Evolutionary conservation across 2,329 filamentous ascomycete genomes (phyloP).

Genomic region (Pseudogymnoascus sp.): DNA sequence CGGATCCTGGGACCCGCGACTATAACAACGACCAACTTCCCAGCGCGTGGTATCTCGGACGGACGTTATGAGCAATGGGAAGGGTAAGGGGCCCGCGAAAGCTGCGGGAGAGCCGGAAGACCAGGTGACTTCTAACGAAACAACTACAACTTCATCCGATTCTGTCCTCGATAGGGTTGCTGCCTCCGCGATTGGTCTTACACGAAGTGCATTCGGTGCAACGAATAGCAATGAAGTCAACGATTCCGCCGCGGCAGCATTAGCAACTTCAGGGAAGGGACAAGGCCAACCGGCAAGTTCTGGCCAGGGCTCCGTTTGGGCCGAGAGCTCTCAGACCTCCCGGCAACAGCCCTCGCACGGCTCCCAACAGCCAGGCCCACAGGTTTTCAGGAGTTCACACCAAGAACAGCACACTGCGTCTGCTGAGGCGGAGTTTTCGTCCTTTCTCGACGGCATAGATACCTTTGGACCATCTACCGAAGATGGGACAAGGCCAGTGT

Average conservation of each 20-base stretch:
- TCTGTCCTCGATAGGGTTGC: conserved; percentile 21
- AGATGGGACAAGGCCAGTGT: conserved; percentile 1
- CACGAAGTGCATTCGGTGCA: conserved; percentile 26
- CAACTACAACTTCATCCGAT: conserved; percentile 11
- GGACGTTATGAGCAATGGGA: conserved; percentile 15
- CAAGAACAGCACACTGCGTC: conserved; percentile 18
- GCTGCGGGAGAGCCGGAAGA: conserved; percentile 10
- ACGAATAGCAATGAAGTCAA: conserved; percentile 17
- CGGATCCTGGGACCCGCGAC: neutral
- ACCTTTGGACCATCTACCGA: conserved; percentile 19
- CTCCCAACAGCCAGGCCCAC: neutral
- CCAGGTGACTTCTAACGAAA: conserved; percentile 9
- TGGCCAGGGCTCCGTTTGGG: conserved; percentile 13
- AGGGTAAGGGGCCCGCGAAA: conserved; percentile 20
- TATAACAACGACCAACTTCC: conserved; percentile 2
- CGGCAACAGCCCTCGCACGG: conserved; percentile 10
- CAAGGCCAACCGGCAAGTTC: conserved; percentile 14
- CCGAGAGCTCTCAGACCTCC: conserved; percentile 18
- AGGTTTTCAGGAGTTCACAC: conserved; percentile 17
- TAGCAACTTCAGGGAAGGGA: conserved; percentile 21
- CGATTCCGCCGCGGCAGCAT: conserved; percentile 15
- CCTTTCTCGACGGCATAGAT: conserved; percentile 23
- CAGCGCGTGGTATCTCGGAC: neutral
- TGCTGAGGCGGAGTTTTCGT: conserved; percentile 24
- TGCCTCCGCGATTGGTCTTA: conserved; percentile 29